Percentiles rank a stretch among this genome's conserved stretches.
These are phyloP conservation scores for Neolentinus lepideus DNA, from an alignment of 1,284 basidiomycete genomes.

Conservation along the genomic window DNA sequence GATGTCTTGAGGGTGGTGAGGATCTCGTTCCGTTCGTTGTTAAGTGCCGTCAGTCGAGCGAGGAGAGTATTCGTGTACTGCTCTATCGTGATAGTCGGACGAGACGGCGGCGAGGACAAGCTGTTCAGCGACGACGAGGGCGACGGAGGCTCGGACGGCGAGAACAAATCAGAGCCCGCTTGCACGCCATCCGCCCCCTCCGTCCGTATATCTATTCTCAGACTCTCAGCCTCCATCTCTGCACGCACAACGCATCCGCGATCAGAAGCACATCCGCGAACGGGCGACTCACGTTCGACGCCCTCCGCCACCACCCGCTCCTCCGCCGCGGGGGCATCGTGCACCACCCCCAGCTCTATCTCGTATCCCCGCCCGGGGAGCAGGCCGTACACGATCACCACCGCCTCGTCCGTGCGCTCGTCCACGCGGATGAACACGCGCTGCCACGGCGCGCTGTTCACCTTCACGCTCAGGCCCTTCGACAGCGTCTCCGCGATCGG, in stretches of 20 bases:
- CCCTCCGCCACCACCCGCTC: not conserved
- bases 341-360: slow-evolving; percentile 46
- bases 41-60: slow-evolving; percentile 46
- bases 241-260: not conserved
- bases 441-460: slow-evolving; percentile 70
- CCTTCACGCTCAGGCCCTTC: slow-evolving; percentile 67
- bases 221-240: not conserved
- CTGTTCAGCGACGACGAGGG: slow-evolving; percentile 10
- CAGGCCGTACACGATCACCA: slow-evolving; percentile 75
- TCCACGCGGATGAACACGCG: slow-evolving; percentile 70
- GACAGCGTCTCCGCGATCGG: slow-evolving; percentile 62
- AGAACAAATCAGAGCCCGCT: slow-evolving; percentile 14
- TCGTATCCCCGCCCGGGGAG: slow-evolving; percentile 77
- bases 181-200: not conserved
- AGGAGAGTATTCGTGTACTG: slow-evolving; percentile 57
- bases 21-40: slow-evolving; percentile 53
- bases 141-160: not conserved
- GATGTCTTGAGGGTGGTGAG: slow-evolving; percentile 57
- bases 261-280: not conserved
- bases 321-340: not conserved
- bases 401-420: slow-evolving; percentile 68
- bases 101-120: slow-evolving; percentile 13
- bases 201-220: not conserved
- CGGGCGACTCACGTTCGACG: not conserved
- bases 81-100: slow-evolving; percentile 35